Evolutionary conservation across 768 basidiomycete species (phyloP).

Genomic region (Jaapia argillacea): DNA sequence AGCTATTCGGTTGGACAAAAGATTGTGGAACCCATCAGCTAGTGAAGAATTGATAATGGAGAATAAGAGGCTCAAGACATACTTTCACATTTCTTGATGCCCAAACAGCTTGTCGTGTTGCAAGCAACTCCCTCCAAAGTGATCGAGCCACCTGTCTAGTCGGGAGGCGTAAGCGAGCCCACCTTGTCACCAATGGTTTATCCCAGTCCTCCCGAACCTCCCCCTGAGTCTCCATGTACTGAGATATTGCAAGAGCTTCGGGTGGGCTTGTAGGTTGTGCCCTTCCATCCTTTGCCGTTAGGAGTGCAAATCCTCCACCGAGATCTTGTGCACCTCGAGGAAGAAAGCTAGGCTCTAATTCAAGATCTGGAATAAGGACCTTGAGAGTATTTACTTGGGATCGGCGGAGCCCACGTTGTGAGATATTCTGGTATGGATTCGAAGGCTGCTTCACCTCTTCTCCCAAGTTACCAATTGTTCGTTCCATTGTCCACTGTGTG

Average conservation of each 20-base stretch:
- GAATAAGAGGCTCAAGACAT: not conserved
- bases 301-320: not conserved
- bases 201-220: not conserved
- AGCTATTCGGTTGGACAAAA: constrained; percentile 1
- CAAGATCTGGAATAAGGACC: constrained; percentile 12
- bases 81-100: constrained; percentile 10
- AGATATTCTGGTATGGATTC: constrained; percentile 16
- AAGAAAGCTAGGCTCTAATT: constrained; percentile 1
- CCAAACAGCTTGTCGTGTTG: constrained; percentile 1
- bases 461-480: constrained; percentile 15
- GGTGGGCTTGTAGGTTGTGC: not conserved
- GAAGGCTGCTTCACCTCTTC: constrained; percentile 16
- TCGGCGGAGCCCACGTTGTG: constrained; percentile 10
- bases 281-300: not conserved
- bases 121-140: constrained; percentile 7
- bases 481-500: constrained; percentile 16
- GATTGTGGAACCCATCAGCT: not conserved
- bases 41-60: too few relatives aligned
- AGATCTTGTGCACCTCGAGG: constrained; percentile 2
- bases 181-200: not conserved
- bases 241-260: not conserved
- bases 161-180: constrained; percentile 8
- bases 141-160: constrained; percentile 11
- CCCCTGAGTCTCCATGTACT: not conserved
- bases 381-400: constrained; percentile 16